Conservation (phyloP, 306 rosid genomes). For the Castanea mollissima region DNA sequence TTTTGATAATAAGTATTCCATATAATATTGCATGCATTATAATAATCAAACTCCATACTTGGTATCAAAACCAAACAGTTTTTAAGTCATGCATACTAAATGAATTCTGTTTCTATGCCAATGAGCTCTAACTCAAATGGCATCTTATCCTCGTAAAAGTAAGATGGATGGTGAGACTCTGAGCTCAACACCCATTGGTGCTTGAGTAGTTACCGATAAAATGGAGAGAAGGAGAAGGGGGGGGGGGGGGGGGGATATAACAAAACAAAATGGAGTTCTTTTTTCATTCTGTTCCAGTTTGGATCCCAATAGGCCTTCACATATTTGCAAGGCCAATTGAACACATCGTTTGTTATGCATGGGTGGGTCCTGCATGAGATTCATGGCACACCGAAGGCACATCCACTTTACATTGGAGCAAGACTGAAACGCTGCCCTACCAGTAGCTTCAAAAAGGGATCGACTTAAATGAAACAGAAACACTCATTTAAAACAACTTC, state of each 20-base stretch:
- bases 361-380: neutral
- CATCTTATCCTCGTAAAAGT: no score
- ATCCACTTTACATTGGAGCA: neutral
- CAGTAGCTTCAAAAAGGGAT: neutral
- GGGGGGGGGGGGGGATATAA: no score
- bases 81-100: neutral
- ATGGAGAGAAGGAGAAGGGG: no score
- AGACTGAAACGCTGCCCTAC: neutral
- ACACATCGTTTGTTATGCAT: neutral
- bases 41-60: neutral
- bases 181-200: no score
- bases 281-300: neutral
- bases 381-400: neutral
- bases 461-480: neutral
- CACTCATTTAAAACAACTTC: neutral
- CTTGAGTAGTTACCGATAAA: no score
- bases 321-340: neutral
- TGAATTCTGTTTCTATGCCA: no score
- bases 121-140: no score
- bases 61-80: neutral
- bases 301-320: neutral
- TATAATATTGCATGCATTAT: neutral
- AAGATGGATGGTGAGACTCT: no score
- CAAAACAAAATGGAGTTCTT: neutral
- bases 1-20: conserved; percentile 14